Conservation (phyloP, 768 basidiomycete genomes). For the Pleurotus eryngii region DNA sequence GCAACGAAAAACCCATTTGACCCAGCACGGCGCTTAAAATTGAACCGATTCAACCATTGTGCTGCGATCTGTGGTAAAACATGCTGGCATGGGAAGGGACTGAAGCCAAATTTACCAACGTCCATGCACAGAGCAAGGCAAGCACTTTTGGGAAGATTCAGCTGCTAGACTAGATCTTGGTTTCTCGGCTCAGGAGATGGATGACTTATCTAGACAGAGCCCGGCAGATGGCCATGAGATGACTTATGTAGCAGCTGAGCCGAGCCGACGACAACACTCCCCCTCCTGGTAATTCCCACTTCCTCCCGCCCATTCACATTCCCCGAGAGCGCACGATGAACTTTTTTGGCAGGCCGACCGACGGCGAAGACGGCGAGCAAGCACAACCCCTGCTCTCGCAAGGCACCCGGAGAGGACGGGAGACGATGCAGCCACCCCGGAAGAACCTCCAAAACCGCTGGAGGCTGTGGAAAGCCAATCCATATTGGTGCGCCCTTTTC, state of each 20-base stretch:
- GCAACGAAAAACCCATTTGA: too few relatives aligned
- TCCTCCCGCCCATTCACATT: background rate
- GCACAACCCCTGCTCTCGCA: background rate
- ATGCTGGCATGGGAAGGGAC: too few relatives aligned
- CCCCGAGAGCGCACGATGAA: background rate
- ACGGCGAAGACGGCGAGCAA: conserved; percentile 3
- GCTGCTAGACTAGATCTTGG: background rate
- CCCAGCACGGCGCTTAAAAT: too few relatives aligned
- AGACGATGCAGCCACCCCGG: background rate
- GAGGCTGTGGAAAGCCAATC: conserved; percentile 32
- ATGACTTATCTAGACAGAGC: conserved; percentile 4
- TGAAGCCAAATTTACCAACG: too few relatives aligned
- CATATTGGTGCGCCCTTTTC: conserved; percentile 37
- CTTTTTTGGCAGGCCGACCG: conserved; percentile 4
- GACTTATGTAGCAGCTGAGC: conserved; percentile 4
- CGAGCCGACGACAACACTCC: background rate
- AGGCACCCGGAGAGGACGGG: background rate
- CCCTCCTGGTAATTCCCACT: conserved; percentile 4
- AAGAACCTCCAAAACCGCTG: background rate
- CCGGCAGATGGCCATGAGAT: conserved; percentile 5
- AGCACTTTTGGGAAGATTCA: too few relatives aligned
- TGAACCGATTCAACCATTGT: too few relatives aligned
- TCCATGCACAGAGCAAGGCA: too few relatives aligned
- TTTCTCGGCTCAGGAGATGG: background rate
- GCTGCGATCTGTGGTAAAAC: too few relatives aligned